Evolutionary conservation across 441 rosid genomes (phyloP).

Genomic region (Populus trichocarpa): DNA sequence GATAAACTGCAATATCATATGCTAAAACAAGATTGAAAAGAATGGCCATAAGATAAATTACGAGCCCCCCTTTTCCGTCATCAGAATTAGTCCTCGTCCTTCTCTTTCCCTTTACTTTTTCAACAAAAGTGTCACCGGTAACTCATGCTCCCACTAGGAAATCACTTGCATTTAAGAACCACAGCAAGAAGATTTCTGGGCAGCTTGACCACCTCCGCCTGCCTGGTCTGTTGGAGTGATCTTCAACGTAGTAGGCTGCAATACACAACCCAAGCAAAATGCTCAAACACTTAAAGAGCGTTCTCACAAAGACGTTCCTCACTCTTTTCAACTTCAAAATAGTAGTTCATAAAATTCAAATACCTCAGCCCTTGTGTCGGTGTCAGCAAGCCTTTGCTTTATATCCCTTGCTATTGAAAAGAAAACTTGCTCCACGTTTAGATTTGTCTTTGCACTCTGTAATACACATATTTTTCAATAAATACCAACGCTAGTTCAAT

Average conservation of each 20-base stretch:
- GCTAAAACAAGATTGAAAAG: constrained; percentile 35
- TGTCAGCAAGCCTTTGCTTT: constrained; percentile 69
- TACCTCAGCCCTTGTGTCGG: constrained; percentile 66
- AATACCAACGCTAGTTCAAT: background rate
- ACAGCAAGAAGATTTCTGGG: constrained; percentile 78
- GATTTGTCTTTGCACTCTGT: constrained; percentile 81
- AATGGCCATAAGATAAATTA: constrained; percentile 31
- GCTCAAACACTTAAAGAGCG: background rate
- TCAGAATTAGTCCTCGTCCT: constrained; percentile 22
- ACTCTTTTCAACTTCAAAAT: background rate
- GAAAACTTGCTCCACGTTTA: constrained; percentile 77
- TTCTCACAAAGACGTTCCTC: no score
- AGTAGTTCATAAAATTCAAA: background rate
- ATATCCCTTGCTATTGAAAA: constrained; percentile 77
- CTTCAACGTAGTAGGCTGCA: constrained; percentile 77
- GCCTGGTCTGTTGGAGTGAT: constrained; percentile 69
- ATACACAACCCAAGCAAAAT: background rate
- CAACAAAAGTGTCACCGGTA: constrained; percentile 15
- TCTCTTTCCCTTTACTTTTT: background rate
- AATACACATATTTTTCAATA: constrained; percentile 11
- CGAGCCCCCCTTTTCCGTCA: constrained; percentile 29
- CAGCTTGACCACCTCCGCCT: constrained; percentile 48
- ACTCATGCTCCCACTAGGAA: background rate
- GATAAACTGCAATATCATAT: constrained; percentile 36
- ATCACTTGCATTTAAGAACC: constrained; percentile 36